These are phyloP conservation scores for Tricholoma flavovirens DNA, from an alignment of 768 basidiomycete genomes.

Conservation along the genomic window DNA sequence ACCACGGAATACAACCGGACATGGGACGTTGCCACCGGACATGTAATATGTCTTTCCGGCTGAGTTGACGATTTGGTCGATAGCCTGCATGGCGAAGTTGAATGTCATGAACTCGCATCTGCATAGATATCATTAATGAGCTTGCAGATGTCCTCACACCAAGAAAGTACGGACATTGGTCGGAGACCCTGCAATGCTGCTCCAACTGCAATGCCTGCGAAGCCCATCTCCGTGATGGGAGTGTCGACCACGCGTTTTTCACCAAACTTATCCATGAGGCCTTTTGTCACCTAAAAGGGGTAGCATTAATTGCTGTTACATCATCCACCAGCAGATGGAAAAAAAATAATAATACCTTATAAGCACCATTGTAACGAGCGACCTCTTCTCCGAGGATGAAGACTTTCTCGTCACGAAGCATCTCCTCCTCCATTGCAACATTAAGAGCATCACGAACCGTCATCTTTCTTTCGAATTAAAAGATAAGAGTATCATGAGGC, in stretches of 20 bases:
- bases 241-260: constrained; percentile 98
- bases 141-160: constrained; percentile 7
- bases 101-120: constrained; percentile 99
- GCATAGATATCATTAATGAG: constrained; percentile 8
- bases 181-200: constrained; percentile 91
- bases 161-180: constrained; percentile 60
- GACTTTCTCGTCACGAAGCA: constrained; percentile 91
- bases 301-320: constrained; percentile 9
- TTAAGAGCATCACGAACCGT: constrained; percentile 98
- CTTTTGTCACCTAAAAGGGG: constrained; percentile 81
- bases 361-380: constrained; percentile 96
- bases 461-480: constrained; percentile 51
- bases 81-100: constrained; percentile 99
- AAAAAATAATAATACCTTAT: constrained; percentile 65
- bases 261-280: constrained; percentile 97
- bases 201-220: constrained; percentile 94
- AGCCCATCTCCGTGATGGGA: constrained; percentile 97
- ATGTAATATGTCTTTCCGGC: constrained; percentile 99
- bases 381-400: constrained; percentile 98
- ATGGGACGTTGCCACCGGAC: constrained; percentile 98
- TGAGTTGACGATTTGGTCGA: constrained; percentile 99
- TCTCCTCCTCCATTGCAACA: constrained; percentile 98
- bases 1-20: constrained; percentile 98
- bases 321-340: not conserved
- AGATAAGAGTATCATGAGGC: constrained; percentile 6